Conservation (phyloP, 2,329 filamentous ascomycete species). For the Pyricularia sp. region DNA sequence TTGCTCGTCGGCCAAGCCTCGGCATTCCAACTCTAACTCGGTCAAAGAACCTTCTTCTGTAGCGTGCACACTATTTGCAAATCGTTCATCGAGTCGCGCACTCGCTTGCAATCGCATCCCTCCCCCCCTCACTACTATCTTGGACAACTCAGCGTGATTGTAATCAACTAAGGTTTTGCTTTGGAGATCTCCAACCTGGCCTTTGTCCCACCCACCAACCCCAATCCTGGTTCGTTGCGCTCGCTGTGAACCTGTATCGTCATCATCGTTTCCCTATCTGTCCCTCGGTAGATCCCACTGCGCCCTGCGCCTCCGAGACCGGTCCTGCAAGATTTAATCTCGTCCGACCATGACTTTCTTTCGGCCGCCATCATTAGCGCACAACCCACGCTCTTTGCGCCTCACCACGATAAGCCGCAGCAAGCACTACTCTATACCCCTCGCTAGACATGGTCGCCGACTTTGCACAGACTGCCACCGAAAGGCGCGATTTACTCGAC, state of each 20-base stretch:
- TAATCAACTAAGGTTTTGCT: neutral
- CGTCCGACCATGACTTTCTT: neutral
- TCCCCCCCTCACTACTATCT: neutral
- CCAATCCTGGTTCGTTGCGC: neutral
- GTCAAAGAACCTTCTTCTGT: neutral
- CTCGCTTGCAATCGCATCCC: neutral
- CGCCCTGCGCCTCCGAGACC: neutral
- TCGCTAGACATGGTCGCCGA: neutral
- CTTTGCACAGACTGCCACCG: neutral
- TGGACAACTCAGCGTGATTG: neutral
- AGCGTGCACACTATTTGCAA: neutral
- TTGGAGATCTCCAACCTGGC: neutral
- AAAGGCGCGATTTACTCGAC: neutral
- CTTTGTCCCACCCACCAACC: neutral
- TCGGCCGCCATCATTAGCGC: neutral
- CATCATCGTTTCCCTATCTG: neutral
- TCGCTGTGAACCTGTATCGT: neutral
- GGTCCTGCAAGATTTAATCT: neutral
- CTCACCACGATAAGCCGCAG: neutral
- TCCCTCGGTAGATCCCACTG: neutral
- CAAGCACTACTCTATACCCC: neutral
- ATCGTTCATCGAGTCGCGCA: neutral
- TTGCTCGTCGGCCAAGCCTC: neutral
- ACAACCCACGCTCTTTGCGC: neutral
- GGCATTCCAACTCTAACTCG: neutral